Base-by-base conservation (phyloP, 768 basidiomycete species). In the Gyrodon lividus region DNA sequence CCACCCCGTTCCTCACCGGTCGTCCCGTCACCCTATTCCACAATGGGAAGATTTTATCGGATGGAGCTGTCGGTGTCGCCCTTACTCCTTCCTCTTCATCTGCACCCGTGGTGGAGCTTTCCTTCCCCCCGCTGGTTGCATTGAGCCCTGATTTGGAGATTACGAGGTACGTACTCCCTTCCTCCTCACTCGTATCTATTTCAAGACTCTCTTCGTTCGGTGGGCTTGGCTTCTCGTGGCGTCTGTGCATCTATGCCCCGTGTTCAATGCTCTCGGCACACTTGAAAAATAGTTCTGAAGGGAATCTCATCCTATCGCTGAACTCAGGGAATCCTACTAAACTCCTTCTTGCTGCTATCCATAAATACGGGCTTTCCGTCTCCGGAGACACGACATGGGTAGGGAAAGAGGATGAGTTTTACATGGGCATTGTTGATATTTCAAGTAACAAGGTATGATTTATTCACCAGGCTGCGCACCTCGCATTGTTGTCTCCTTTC, bases 1-100 rank as follows among this genome's bases (percentile, higher is more conserved):
- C 88, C 2, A 92, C 90, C 2, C 88, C 89, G 1, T 92, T 92
- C 63, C 70, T 89, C 5, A 91, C 87, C 1, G 90, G 89, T 13
- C 71, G 85, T 17, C 83, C 84, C 0, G 79, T 85, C 24, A 91
- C 89, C 0, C 71, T 92, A 9, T 82, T 90, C 52, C 67, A 76
- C 51, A 78, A 86, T 44, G 70, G 74, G 33, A 62, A 74, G 1
- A 75, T 89, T 22, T 66, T 77, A 49, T 82, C 79, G 0, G 72
- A 77, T 6, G 90, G 90, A 6, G 87, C 88, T 4, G 79, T 91
- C 10, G 90, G 89, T 0, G 50, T 92, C 6, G 86, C 80, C 0
- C 55, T 85, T 23, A 50, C 54, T 41, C 47, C 59, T 39, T 63
- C 50, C 10, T 37, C 30, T 42, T 46, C 54, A 43, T 46, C 52